Evolutionary conservation across 2,329 filamentous ascomycete genomes (phyloP).

Genomic region (Fusarium coffeatum): DNA sequence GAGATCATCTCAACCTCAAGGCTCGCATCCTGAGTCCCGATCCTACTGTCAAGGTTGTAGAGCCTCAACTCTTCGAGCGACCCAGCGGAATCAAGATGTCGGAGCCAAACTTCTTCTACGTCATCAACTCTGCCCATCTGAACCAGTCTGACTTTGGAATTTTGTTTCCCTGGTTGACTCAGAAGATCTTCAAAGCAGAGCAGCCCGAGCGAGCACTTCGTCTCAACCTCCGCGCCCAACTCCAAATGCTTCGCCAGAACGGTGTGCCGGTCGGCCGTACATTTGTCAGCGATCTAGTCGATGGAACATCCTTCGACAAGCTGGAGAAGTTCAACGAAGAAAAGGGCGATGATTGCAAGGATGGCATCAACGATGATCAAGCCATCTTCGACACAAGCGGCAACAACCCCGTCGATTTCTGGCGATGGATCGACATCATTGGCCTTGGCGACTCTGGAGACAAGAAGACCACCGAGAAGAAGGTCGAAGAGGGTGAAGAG

Average conservation of each 20-base stretch:
- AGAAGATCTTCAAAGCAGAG: conserved; percentile 66
- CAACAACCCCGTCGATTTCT: conserved; percentile 56
- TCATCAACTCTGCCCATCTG: conserved; percentile 78
- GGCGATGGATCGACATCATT: conserved; percentile 65
- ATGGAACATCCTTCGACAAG: conserved; percentile 57
- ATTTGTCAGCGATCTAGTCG: conserved; percentile 61
- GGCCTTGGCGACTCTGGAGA: conserved; percentile 57
- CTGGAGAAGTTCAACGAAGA: conserved; percentile 43
- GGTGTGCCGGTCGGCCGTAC: conserved; percentile 63
- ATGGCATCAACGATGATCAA: conserved; percentile 60
- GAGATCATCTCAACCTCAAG: conserved; percentile 75
- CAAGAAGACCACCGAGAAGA: conserved; percentile 46
- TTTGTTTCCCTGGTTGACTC: conserved; percentile 78
- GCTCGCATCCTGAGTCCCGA: conserved; percentile 72
- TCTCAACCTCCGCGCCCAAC: conserved; percentile 68
- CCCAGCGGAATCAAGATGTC: conserved; percentile 57
- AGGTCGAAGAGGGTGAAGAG: conserved; percentile 52
- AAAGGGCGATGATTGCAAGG: conserved; percentile 40
- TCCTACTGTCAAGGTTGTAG: conserved; percentile 58
- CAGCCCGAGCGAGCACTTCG: conserved; percentile 69
- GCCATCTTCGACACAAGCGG: conserved; percentile 62
- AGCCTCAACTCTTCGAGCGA: conserved; percentile 56
- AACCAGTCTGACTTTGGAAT: conserved; percentile 87
- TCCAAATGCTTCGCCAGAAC: conserved; percentile 67
- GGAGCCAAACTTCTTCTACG: conserved; percentile 79